A percentile compares a stretch with the other conserved stretches of the same genome.
Evolutionary conservation across 768 basidiomycete species (phyloP).

Genomic region (Naganishia vishniacii): DNA sequence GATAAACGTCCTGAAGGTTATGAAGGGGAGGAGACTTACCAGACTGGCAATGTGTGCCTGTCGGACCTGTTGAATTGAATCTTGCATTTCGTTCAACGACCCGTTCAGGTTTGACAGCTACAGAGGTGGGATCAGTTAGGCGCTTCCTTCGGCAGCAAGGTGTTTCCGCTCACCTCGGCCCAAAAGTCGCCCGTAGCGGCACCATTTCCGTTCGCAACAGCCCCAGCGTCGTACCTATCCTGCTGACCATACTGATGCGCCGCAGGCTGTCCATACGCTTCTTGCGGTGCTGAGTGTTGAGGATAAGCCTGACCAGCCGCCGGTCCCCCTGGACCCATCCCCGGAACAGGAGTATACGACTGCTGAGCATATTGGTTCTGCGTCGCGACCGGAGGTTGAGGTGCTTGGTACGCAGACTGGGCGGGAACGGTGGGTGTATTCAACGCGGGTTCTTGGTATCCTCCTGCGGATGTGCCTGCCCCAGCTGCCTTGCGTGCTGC

Average conservation of each 20-base stretch:
- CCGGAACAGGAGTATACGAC: constrained; percentile 28
- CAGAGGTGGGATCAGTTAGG: constrained; percentile 17
- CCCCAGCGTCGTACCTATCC: constrained; percentile 35
- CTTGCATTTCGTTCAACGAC: constrained; percentile 40
- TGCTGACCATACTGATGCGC: constrained; percentile 43
- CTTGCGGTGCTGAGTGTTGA: constrained; percentile 17
- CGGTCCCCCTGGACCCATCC: constrained; percentile 21
- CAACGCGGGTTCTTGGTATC: constrained; percentile 11
- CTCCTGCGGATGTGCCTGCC: constrained; percentile 1
- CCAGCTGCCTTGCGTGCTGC: constrained; percentile 47
- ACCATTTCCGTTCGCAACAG: constrained; percentile 26
- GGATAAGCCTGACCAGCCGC: constrained; percentile 20
- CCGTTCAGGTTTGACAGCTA: constrained; percentile 33
- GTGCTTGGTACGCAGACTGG: constrained; percentile 31
- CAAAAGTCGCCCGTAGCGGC: constrained; percentile 40
- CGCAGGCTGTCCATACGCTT: constrained; percentile 3
- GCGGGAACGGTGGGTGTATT: constrained; percentile 12
- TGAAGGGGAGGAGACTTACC: constrained; percentile 31
- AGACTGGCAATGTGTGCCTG: constrained; percentile 42
- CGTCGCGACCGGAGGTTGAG: constrained; percentile 27
- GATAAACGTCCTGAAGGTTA: background rate
- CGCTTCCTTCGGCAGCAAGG: background rate
- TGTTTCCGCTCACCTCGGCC: constrained; percentile 31
- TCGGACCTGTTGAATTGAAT: constrained; percentile 45
- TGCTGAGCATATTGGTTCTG: constrained; percentile 28